Percentiles rank a stretch among this genome's conserved stretches.
phyloP scores from a whole-genome alignment of 1,139 yeast genomes.

The Wickerhamiella pararugosa region DNA sequence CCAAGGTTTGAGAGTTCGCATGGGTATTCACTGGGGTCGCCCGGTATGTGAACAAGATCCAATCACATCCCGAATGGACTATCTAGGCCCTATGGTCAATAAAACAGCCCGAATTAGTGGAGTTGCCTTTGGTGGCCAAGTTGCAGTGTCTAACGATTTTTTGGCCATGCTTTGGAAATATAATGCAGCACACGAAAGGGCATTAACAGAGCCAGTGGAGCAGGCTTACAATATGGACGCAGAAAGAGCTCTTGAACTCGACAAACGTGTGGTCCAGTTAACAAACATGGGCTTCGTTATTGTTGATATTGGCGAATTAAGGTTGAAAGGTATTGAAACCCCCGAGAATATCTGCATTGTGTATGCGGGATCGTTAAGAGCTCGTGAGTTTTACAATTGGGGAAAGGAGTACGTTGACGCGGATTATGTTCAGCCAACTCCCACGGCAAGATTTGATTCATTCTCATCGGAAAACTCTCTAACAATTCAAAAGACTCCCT shows the following conservation, averaged over 20 bases:
- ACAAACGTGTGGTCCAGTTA: slow-evolving; percentile 38
- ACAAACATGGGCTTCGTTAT: slow-evolving; percentile 58
- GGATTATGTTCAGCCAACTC: neutral
- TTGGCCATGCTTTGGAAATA: slow-evolving; percentile 53
- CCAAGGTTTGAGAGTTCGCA: slow-evolving; percentile 84
- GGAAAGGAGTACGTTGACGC: slow-evolving; percentile 4
- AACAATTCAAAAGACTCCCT: neutral
- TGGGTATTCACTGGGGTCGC: slow-evolving; percentile 97
- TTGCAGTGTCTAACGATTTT: slow-evolving; percentile 72
- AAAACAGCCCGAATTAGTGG: slow-evolving; percentile 88
- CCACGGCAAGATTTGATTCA: neutral
- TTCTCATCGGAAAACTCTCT: neutral
- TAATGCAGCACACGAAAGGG: slow-evolving; percentile 22
- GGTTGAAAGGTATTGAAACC: slow-evolving; percentile 85
- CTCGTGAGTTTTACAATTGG: slow-evolving; percentile 11
- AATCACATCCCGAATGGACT: slow-evolving; percentile 94
- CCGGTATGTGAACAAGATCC: slow-evolving; percentile 95
- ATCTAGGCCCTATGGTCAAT: slow-evolving; percentile 97
- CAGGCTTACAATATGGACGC: slow-evolving; percentile 47
- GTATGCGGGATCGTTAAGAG: slow-evolving; percentile 47
- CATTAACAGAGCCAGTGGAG: slow-evolving; percentile 24
- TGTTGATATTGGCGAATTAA: slow-evolving; percentile 67
- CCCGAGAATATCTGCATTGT: slow-evolving; percentile 75
- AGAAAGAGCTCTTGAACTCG: slow-evolving; percentile 1
- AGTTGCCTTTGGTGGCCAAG: slow-evolving; percentile 97